phyloP scores from a whole-genome alignment of 202 grass and related monocot species.

The Eragrostis tef region DNA sequence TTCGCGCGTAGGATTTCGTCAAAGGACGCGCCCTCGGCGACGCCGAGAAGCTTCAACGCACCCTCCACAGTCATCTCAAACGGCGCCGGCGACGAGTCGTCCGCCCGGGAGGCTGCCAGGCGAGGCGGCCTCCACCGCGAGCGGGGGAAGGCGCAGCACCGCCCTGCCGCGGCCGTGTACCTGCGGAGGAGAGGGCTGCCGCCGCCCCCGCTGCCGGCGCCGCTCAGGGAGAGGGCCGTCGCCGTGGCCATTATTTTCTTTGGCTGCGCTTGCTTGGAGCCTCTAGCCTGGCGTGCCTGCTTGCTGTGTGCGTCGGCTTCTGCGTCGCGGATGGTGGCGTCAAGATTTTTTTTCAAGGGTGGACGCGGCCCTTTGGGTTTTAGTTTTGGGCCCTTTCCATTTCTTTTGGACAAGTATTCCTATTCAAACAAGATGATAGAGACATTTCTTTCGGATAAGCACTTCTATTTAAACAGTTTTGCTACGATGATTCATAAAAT shows the following conservation, averaged over 20 bases:
- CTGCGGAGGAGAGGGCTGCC: conserved; percentile 43
- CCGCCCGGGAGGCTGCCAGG: conserved; percentile 60
- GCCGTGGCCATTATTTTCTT: conserved; percentile 64
- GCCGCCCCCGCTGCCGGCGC: conserved; percentile 20
- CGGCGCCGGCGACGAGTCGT: conserved; percentile 71
- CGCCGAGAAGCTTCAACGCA: conserved; percentile 82
- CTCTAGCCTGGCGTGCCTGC: conserved; percentile 7
- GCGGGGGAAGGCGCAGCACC: conserved; percentile 42
- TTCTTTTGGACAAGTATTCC: conserved; percentile 32
- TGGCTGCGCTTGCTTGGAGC: conserved; percentile 43
- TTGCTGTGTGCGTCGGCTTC: conserved; percentile 42
- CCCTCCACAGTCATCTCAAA: conserved; percentile 84
- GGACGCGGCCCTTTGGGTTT: conserved; percentile 31
- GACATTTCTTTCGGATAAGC: background rate
- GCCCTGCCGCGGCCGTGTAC: conserved; percentile 24
- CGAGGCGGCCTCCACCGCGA: conserved; percentile 42
- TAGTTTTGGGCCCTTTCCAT: background rate
- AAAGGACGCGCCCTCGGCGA: conserved; percentile 75
- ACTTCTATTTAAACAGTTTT: no score
- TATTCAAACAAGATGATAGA: background rate
- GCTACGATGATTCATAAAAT: no score
- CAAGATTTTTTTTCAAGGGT: conserved; percentile 31
- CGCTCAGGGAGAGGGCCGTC: conserved; percentile 59
- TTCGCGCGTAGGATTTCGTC: conserved; percentile 96
- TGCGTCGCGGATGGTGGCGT: conserved; percentile 33